Evolutionary conservation across 2,329 filamentous ascomycete species (phyloP).

Genomic region (Cordyceps pruinosa): DNA sequence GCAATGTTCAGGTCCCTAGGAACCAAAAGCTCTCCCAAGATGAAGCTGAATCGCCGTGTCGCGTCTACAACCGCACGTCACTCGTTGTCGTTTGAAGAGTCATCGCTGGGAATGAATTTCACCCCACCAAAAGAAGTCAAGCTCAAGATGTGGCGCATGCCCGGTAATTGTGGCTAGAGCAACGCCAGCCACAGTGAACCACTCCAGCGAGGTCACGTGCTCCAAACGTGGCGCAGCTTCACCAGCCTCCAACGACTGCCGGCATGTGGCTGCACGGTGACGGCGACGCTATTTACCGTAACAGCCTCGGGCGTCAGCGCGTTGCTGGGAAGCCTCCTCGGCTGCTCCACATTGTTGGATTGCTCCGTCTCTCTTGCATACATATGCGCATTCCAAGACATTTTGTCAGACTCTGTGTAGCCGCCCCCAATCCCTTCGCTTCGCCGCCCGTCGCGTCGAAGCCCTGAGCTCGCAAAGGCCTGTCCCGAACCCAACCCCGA

Average conservation of each 20-base stretch:
- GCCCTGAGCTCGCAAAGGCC: background rate
- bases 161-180: background rate
- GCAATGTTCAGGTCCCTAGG: too few relatives aligned
- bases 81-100: slow-evolving; percentile 8
- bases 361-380: slow-evolving; percentile 6
- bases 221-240: background rate
- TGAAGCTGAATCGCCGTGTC: background rate
- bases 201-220: background rate
- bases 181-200: slow-evolving; percentile 1
- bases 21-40: background rate
- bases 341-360: slow-evolving; percentile 18
- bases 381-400: slow-evolving; percentile 13
- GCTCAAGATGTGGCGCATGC: slow-evolving; percentile 4
- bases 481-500: slow-evolving; percentile 14
- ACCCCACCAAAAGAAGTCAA: slow-evolving; percentile 12
- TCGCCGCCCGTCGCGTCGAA: background rate
- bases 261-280: slow-evolving; percentile 2
- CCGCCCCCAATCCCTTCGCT: background rate
- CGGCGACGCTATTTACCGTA: slow-evolving; percentile 19
- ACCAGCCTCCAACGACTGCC: background rate
- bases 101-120: slow-evolving; percentile 4
- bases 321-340: slow-evolving; percentile 16
- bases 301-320: slow-evolving; percentile 30
- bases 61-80: background rate
- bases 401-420: background rate